Evolutionary conservation across 1,284 basidiomycete species (phyloP).

Genomic region (Cryptococcus depauperatus): DNA sequence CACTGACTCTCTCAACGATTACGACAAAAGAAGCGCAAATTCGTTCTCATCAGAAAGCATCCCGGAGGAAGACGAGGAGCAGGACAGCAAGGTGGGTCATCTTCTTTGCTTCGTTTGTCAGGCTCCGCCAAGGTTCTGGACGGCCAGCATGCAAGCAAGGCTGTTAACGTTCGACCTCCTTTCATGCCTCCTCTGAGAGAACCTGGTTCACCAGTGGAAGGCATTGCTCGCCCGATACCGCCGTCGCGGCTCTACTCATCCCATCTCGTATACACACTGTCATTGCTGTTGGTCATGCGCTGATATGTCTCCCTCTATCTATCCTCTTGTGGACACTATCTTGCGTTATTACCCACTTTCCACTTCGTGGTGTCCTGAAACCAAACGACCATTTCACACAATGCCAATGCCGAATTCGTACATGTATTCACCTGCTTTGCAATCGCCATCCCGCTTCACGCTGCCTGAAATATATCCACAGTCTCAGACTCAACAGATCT

Average conservation of each 20-base stretch:
- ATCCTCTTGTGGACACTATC: constrained; percentile 17
- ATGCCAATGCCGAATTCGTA: neutral
- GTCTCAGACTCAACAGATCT: constrained; percentile 1
- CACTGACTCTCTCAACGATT: neutral
- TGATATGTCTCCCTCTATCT: constrained; percentile 4
- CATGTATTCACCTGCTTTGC: neutral
- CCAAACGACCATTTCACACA: neutral
- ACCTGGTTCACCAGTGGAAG: neutral
- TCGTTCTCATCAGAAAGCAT: no score
- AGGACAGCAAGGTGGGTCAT: neutral
- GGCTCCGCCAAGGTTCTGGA: neutral
- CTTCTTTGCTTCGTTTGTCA: neutral
- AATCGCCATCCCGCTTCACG: constrained; percentile 1
- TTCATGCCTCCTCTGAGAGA: neutral
- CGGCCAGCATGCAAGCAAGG: neutral
- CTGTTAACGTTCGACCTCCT: neutral
- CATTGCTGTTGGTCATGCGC: neutral
- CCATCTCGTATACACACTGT: neutral
- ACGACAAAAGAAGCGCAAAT: neutral
- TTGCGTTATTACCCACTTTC: constrained; percentile 18
- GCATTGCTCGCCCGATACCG: neutral
- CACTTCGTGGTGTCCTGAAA: neutral
- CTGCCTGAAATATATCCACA: no score
- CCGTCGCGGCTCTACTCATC: neutral
- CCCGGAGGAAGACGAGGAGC: constrained; percentile 1